These are phyloP conservation scores for Sarocladium strictum DNA, from an alignment of 2,329 filamentous ascomycete species.

Conservation along the genomic window DNA sequence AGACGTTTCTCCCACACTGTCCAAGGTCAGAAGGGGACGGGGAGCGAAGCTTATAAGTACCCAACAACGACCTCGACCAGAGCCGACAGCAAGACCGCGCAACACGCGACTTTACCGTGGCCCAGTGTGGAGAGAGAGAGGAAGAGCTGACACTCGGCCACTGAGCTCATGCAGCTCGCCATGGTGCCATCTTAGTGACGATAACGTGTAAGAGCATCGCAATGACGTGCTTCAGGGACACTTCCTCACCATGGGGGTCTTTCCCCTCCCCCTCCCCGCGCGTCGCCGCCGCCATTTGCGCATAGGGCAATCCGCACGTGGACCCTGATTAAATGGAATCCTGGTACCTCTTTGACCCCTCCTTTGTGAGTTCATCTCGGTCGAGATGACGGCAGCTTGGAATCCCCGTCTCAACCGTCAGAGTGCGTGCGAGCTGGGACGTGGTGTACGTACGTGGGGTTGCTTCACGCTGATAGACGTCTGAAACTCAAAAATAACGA, in stretches of 20 bases:
- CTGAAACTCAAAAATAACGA: not conserved
- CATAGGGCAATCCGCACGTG: not conserved
- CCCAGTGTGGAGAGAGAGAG: not conserved
- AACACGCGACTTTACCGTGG: not conserved
- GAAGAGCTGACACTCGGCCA: not conserved
- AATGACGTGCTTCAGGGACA: not conserved
- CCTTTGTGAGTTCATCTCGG: not conserved
- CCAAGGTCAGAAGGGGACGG: not conserved
- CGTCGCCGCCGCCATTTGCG: not conserved
- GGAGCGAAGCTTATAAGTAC: not conserved
- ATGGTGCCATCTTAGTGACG: not conserved
- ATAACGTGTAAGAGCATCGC: not conserved
- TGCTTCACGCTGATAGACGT: not conserved
- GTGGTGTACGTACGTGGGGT: no score
- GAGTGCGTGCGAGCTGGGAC: not conserved
- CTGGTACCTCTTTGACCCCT: not conserved
- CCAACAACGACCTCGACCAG: not conserved
- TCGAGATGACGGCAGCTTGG: not conserved
- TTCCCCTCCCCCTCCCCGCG: not conserved
- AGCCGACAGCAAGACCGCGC: not conserved
- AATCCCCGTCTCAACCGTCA: not conserved
- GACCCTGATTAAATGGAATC: not conserved
- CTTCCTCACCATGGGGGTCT: not conserved
- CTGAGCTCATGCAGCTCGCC: not conserved
- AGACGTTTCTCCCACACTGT: not conserved